Conservation (phyloP, 2,329 filamentous ascomycete genomes). For the Penicillium digitatum region DNA sequence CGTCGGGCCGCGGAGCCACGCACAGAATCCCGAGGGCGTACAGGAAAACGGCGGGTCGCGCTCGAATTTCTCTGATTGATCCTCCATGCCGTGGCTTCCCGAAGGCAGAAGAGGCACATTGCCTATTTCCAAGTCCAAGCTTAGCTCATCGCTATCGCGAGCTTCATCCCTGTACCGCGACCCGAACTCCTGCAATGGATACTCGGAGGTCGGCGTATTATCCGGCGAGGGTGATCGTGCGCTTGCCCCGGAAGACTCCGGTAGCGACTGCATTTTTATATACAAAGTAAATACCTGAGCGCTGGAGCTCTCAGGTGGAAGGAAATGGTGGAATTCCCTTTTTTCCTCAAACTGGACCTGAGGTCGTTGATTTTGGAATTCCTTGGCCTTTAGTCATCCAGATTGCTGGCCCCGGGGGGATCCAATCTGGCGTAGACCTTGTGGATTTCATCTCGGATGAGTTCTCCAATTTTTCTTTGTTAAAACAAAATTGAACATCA, state of each 20-base stretch:
- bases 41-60: constrained; percentile 23
- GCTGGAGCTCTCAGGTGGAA: not conserved
- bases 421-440: not conserved
- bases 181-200: constrained; percentile 2
- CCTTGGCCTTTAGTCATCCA: constrained; percentile 9
- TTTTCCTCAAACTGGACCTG: not conserved
- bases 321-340: not conserved
- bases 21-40: constrained; percentile 20
- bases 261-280: constrained; percentile 10
- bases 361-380: not conserved
- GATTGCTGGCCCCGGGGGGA: not conserved
- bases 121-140: constrained; percentile 19
- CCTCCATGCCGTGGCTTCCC: not conserved
- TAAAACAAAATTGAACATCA: not conserved
- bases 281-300: not conserved
- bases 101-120: constrained; percentile 18
- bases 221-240: not conserved
- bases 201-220: not conserved
- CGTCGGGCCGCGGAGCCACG: constrained; percentile 32
- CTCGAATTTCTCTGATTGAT: not conserved
- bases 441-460: not conserved
- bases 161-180: constrained; percentile 7
- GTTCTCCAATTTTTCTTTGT: too few species aligned
- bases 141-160: constrained; percentile 12
- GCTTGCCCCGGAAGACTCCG: not conserved